Evolutionary conservation across 495 filamentous ascomycete genomes (phyloP), one percentile per base, ranked within the genome.

Genomic region (Tuber calosporum): DNA sequence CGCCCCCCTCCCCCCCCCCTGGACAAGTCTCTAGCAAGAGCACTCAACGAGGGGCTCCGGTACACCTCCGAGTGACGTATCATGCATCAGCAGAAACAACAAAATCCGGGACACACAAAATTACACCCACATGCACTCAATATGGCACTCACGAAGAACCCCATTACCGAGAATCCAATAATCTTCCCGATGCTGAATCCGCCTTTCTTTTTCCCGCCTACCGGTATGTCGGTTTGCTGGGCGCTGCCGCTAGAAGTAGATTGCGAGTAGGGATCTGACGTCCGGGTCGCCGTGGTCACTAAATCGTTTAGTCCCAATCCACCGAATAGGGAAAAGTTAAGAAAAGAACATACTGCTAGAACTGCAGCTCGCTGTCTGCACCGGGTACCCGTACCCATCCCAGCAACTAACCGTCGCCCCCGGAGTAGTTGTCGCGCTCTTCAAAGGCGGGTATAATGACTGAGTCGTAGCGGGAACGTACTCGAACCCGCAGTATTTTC

Each of bases 161-260:
- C 48, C 1, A 58, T 0, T 26, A 58, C 2, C 22, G 48, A 3
- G 48, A 58, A 26, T 26, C 48, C 48, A 4, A 13, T 58, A 11
- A 58, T 58, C 13, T 4, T 26, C n/a, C 48, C 48, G 9, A 58
- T 3, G 9, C 22, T 4, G 9, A 58, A 26, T 17, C 42, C 42
- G 17, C 42, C 42, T 19, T 58, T 13, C 1, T 2, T 9, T 1
- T 30, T 30, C 22, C 48, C n/a, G 2, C 22, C 45, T 8, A n/a
- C 0, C 1, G 22, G 45, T 2, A 8, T 11, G 1, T 26, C n/a
- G 0, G 48, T 58, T 0, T 0, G 6, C 11, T 13, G 8, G 13
- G 48, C 0, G n/a, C n/a, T n/a, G 8, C 22, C 4, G 9, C 7
- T n/a, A 8, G 22, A 26, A 58, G 48, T 26, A 8, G 48, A 58